These are phyloP conservation scores for Neofusicoccum cordaticola DNA, from an alignment of 2,329 filamentous ascomycete species.

Conservation along the genomic window DNA sequence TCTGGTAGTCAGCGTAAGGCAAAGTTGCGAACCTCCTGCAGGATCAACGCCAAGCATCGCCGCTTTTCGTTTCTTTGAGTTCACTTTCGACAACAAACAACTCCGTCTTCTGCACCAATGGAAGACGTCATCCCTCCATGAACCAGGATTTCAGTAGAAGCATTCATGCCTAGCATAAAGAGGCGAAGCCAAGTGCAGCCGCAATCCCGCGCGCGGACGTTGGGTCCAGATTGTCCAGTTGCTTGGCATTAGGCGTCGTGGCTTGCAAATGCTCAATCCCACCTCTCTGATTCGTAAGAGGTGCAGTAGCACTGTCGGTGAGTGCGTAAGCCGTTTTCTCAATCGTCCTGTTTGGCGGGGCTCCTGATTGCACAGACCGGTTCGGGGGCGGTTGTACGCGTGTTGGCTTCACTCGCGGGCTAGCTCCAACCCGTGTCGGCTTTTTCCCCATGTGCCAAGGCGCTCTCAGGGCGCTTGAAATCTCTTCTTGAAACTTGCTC, in stretches of 20 bases:
- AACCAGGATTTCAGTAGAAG: not conserved
- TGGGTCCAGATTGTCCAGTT: not conserved
- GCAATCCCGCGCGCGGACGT: not conserved
- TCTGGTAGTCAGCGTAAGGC: not conserved
- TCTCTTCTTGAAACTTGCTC: not conserved
- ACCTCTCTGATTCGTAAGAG: not conserved
- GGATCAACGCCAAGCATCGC: too few relatives aligned
- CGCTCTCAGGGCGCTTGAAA: not conserved
- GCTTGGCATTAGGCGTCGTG: not conserved
- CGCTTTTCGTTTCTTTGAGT: too few relatives aligned
- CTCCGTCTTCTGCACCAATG: too few relatives aligned
- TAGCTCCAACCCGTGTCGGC: not conserved
- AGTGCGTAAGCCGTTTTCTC: slow-evolving; percentile 12
- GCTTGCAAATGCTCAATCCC: not conserved
- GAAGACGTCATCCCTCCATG: too few relatives aligned
- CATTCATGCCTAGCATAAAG: not conserved
- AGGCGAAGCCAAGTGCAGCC: not conserved
- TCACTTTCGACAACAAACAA: too few relatives aligned
- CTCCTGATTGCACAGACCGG: not conserved
- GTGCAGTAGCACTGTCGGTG: not conserved
- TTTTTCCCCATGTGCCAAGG: not conserved
- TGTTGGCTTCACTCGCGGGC: not conserved
- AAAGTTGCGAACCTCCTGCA: too few relatives aligned
- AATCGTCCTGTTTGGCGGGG: not conserved
- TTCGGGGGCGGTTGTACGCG: not conserved